Conservation (phyloP, 352 stramenopile genomes). For the Paralagenidium karlingii region DNA sequence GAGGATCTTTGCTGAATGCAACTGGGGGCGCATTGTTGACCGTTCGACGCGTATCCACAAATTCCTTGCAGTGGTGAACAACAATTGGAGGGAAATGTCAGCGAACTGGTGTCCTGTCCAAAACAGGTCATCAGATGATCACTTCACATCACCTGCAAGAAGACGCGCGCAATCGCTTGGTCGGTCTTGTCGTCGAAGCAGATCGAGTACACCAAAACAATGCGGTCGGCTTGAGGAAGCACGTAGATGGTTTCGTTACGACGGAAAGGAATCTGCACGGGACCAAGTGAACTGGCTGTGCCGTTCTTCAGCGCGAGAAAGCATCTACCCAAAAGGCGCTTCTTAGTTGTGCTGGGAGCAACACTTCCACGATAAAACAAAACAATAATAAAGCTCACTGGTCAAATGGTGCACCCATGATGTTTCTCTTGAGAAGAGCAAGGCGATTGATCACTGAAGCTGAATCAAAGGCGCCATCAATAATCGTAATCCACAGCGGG, state of each 20-base stretch:
- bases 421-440: slow-evolving; percentile 73
- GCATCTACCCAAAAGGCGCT: slow-evolving; percentile 15
- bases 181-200: slow-evolving; percentile 92
- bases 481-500: background rate
- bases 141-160: slow-evolving; percentile 48
- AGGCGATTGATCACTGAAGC: slow-evolving; percentile 62
- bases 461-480: slow-evolving; percentile 7
- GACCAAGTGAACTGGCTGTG: slow-evolving; percentile 30
- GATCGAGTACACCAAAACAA: slow-evolving; percentile 88
- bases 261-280: slow-evolving; percentile 78
- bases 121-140: background rate
- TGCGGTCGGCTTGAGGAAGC: slow-evolving; percentile 73
- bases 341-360: background rate
- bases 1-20: slow-evolving; percentile 83
- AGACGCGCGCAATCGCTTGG: slow-evolving; percentile 82
- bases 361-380: background rate
- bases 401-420: slow-evolving; percentile 64
- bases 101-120: background rate
- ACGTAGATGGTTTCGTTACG: slow-evolving; percentile 80
- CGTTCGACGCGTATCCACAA: slow-evolving; percentile 85
- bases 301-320: slow-evolving; percentile 66
- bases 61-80: slow-evolving; percentile 41
- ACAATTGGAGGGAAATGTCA: slow-evolving; percentile 1
- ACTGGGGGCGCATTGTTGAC: slow-evolving; percentile 90
- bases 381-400: slow-evolving; percentile 14